These are phyloP conservation scores for Staphylotrichum tortipilum DNA, from an alignment of 495 filamentous ascomycete species.

Conservation along the genomic window DNA sequence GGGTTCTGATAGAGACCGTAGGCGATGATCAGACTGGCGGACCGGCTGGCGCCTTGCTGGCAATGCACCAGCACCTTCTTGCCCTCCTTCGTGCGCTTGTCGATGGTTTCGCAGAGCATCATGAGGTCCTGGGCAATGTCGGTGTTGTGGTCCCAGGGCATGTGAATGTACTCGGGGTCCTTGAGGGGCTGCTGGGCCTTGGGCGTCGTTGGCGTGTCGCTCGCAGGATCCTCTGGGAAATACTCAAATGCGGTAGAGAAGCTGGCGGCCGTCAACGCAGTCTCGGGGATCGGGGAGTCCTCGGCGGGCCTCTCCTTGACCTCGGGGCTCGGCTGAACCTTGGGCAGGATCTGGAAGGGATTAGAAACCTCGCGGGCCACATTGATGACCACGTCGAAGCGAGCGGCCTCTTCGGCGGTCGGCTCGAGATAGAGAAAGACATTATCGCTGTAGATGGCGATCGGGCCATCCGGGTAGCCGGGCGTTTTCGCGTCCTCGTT, in stretches of 20 bases:
- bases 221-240: constrained; percentile 25
- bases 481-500: constrained; percentile 75
- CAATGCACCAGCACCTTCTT: constrained; percentile 92
- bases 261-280: constrained; percentile 58
- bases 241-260: constrained; percentile 67
- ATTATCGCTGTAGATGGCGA: constrained; percentile 87
- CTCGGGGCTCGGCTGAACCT: constrained; percentile 13
- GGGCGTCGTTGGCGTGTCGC: constrained; percentile 49
- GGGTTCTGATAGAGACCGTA: constrained; percentile 93
- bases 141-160: constrained; percentile 96
- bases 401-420: constrained; percentile 68
- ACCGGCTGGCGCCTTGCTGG: constrained; percentile 91
- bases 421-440: constrained; percentile 90
- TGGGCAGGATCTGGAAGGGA: constrained; percentile 53
- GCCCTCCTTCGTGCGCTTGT: constrained; percentile 63
- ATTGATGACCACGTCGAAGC: constrained; percentile 90
- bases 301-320: constrained; percentile 18
- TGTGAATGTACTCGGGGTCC: constrained; percentile 87
- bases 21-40: constrained; percentile 92
- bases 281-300: constrained; percentile 55
- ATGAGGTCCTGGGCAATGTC: constrained; percentile 84
- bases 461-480: constrained; percentile 85
- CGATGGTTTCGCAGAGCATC: constrained; percentile 77
- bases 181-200: constrained; percentile 41
- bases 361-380: constrained; percentile 91